Evolutionary conservation across 2,329 filamentous ascomycete genomes (phyloP).

Genomic region (Emmonsiellopsis sp.): DNA sequence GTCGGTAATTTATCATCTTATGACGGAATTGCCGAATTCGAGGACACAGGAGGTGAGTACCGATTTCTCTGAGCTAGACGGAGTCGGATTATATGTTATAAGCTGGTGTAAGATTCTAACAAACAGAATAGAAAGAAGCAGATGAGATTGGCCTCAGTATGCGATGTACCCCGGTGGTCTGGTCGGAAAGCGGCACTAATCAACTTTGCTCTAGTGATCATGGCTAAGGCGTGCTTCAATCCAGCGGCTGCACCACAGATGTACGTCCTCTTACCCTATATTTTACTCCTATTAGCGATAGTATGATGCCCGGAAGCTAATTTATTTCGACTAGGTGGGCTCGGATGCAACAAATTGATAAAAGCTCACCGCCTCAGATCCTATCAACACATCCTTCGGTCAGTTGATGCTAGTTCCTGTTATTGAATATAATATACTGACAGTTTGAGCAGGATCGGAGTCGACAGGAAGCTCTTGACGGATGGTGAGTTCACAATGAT

Average conservation of each 20-base stretch:
- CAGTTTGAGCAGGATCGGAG: conserved; percentile 35
- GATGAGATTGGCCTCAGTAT: conserved; percentile 51
- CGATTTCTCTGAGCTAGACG: background rate
- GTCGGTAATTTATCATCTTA: conserved; percentile 37
- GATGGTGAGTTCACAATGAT: conserved; percentile 31
- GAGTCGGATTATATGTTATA: background rate
- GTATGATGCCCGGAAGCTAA: background rate
- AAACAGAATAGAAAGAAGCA: conserved; percentile 40
- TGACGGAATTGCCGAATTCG: conserved; percentile 45
- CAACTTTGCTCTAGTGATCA: conserved; percentile 39
- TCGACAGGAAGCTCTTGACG: conserved; percentile 44
- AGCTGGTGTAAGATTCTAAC: conserved; percentile 4
- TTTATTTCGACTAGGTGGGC: conserved; percentile 30
- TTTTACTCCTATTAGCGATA: background rate
- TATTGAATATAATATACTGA: conserved; percentile 2
- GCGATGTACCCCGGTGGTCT: conserved; percentile 11
- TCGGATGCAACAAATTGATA: conserved; percentile 41
- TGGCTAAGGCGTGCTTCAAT: conserved; percentile 52
- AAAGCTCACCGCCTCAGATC: conserved; percentile 43
- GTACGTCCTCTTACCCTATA: conserved; percentile 19
- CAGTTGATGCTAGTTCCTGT: conserved; percentile 6
- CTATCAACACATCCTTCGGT: conserved; percentile 51
- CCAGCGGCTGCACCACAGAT: conserved; percentile 46
- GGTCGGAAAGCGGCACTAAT: conserved; percentile 4
- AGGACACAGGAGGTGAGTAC: conserved; percentile 44